These are phyloP conservation scores for Hirschfeldia incana DNA, from an alignment of 345 rosid species.

Conservation along the genomic window DNA sequence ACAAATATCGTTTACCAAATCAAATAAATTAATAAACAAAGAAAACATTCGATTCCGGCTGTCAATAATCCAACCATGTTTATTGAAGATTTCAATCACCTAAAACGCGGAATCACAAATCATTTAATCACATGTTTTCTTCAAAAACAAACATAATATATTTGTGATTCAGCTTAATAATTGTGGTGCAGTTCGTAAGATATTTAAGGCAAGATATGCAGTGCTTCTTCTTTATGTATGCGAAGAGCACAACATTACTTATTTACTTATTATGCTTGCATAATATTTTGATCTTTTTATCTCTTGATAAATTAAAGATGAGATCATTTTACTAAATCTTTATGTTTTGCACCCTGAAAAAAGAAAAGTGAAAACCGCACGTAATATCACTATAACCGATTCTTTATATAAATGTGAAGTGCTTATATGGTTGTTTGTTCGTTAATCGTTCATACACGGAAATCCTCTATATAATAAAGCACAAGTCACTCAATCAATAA, in stretches of 20 bases:
- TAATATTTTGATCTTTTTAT: too few species aligned
- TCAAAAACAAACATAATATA: not conserved
- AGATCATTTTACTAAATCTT: not conserved
- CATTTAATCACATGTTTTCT: not conserved
- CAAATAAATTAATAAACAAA: not conserved
- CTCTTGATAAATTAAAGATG: too few species aligned
- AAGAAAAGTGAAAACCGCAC: not conserved
- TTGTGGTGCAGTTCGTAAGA: too few species aligned
- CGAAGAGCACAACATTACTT: too few species aligned
- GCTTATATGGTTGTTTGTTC: not conserved
- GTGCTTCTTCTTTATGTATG: too few species aligned
- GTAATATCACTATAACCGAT: not conserved
- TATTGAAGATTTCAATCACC: not conserved
- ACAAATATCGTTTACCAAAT: not conserved
- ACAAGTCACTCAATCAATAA: too few species aligned
- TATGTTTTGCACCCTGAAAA: not conserved
- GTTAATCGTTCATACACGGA: not conserved
- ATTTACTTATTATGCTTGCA: too few species aligned
- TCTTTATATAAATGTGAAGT: not conserved
- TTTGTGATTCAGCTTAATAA: not conserved
- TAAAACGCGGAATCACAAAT: not conserved
- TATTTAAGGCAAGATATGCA: too few species aligned
- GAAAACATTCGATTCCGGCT: not conserved
- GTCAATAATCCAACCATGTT: not conserved
- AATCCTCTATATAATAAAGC: not conserved